Conservation (phyloP, 208 protist genomes). For the Endotrypanum monterogeii region DNA sequence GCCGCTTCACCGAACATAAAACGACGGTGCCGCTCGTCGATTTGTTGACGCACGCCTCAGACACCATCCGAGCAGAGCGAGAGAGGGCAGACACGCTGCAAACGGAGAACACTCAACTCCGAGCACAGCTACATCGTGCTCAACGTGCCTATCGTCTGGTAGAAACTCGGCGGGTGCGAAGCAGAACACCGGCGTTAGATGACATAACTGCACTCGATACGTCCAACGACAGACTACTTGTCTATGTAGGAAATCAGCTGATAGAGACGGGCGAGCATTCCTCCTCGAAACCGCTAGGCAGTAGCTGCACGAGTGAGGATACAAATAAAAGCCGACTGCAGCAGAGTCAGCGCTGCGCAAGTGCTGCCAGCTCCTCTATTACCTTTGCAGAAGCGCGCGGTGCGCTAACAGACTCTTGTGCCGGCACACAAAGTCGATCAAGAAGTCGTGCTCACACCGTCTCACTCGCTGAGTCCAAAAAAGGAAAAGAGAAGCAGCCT, state of each 20-base stretch:
- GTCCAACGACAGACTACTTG: not conserved
- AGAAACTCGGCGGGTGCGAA: not conserved
- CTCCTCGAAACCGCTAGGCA: not conserved
- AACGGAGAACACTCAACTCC: slow-evolving; percentile 24
- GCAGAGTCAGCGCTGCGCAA: slow-evolving; percentile 4
- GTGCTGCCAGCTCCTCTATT: not conserved
- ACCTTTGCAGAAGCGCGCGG: not conserved
- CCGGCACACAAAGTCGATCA: slow-evolving; percentile 1
- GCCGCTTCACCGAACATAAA: not conserved
- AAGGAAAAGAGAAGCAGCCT: not conserved
- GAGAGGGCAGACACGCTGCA: slow-evolving; percentile 17
- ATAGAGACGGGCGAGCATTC: not conserved
- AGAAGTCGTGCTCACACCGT: not conserved
- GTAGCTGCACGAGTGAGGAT: not conserved
- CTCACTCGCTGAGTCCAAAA: not conserved
- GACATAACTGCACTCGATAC: not conserved
- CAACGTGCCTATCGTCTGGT: slow-evolving; percentile 12
- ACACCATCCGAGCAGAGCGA: slow-evolving; percentile 28
- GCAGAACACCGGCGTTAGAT: not conserved
- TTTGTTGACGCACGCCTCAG: slow-evolving; percentile 27
- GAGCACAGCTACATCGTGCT: slow-evolving; percentile 18
- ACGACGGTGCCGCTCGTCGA: slow-evolving; percentile 11
- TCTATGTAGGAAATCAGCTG: slow-evolving; percentile 16
- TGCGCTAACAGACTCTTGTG: not conserved
- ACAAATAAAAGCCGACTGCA: not conserved